A percentile compares a stretch with the other conserved stretches of the same genome.
These are phyloP conservation scores for Penicillium sp. DNA, from an alignment of 2,329 filamentous ascomycete genomes.

Conservation along the genomic window DNA sequence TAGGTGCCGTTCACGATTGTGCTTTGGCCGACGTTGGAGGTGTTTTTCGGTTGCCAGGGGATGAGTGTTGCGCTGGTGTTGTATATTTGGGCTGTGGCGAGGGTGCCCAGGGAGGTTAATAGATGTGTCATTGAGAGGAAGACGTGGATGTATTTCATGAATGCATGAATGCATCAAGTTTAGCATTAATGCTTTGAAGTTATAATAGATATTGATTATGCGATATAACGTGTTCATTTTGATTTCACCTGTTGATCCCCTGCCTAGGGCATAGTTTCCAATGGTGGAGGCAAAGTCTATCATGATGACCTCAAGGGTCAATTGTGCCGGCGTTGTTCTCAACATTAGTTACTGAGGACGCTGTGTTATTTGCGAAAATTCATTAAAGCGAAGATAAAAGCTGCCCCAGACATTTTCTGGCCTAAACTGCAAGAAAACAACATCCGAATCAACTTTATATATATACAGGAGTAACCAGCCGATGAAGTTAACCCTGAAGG, in stretches of 20 bases:
- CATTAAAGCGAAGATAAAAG: too few relatives aligned
- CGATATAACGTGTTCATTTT: not conserved
- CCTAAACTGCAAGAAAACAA: too few relatives aligned
- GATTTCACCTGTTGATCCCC: not conserved
- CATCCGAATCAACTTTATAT: too few relatives aligned
- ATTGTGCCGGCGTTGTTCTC: not conserved
- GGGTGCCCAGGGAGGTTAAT: not conserved
- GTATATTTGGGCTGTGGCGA: not conserved
- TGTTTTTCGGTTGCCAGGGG: constrained; percentile 3
- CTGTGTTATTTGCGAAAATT: too few relatives aligned
- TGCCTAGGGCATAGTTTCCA: not conserved
- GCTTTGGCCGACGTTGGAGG: constrained; percentile 1
- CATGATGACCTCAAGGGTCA: constrained; percentile 1
- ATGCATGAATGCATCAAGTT: not conserved
- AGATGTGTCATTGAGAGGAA: not conserved
- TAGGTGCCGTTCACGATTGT: not conserved
- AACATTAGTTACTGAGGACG: not conserved
- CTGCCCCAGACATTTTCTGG: too few relatives aligned
- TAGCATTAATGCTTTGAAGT: too few relatives aligned
- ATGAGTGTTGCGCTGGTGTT: not conserved
- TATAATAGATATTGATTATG: not conserved
- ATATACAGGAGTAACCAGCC: too few relatives aligned
- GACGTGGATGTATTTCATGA: not conserved
- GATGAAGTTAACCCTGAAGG: too few relatives aligned
- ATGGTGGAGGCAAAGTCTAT: not conserved